Evolutionary conservation across 495 filamentous ascomycete genomes (phyloP).

Genomic region (Sordaria brevicollis): DNA sequence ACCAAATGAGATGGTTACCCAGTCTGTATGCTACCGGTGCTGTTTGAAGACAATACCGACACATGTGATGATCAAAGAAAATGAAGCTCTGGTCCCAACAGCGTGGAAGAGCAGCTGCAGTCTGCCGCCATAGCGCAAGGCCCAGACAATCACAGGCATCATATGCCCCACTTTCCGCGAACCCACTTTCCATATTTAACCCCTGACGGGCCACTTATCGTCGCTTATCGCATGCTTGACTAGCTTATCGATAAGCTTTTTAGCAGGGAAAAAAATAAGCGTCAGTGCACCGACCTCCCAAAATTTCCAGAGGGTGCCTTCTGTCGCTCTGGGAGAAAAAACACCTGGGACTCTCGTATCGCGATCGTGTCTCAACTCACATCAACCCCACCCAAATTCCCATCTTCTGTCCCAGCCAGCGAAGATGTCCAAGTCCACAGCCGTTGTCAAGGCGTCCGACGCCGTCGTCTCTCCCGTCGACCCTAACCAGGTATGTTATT

Average conservation of each 20-base stretch:
- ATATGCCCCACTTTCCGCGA: neutral
- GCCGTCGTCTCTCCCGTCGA: conserved; percentile 28
- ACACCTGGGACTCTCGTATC: conserved; percentile 4
- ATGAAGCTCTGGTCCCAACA: neutral
- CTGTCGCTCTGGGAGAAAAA: conserved; percentile 6
- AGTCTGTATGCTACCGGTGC: neutral
- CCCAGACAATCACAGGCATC: neutral
- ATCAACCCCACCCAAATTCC: conserved; percentile 4
- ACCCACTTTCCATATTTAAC: neutral
- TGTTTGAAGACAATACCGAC: neutral
- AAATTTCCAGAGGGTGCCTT: conserved; percentile 15
- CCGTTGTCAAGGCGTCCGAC: conserved; percentile 17
- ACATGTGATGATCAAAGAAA: neutral
- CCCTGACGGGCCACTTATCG: neutral
- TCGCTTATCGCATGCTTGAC: neutral
- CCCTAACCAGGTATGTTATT: conserved; percentile 31
- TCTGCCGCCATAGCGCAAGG: neutral
- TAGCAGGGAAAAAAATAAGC: conserved; percentile 10
- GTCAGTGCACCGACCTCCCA: conserved; percentile 3
- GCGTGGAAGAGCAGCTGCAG: conserved; percentile 10
- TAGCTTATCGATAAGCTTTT: neutral
- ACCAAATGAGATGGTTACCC: neutral
- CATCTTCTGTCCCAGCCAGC: conserved; percentile 5
- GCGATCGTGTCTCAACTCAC: neutral
- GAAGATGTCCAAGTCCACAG: conserved; percentile 19